These are phyloP conservation scores for Ogataea kodamae DNA, from an alignment of 805 yeast species.

Conservation along the genomic window DNA sequence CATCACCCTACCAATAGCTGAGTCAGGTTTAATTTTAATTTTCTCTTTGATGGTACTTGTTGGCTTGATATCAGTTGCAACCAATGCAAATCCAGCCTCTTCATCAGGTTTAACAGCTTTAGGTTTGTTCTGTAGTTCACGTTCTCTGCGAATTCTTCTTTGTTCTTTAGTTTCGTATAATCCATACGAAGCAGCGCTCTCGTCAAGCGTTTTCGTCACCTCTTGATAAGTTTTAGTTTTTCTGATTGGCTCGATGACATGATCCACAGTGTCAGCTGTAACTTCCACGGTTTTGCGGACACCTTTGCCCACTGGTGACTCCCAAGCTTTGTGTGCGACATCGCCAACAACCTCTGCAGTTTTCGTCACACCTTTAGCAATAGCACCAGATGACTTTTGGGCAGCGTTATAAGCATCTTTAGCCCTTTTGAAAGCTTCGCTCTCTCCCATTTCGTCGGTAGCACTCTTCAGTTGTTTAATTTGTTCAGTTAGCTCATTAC, in stretches of 20 bases:
- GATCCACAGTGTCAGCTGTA: conserved; percentile 83
- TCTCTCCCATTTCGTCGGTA: conserved; percentile 89
- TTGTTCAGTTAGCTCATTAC: conserved; percentile 83
- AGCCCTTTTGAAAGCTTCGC: conserved; percentile 89
- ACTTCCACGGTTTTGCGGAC: conserved; percentile 82
- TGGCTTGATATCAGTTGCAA: conserved; percentile 76
- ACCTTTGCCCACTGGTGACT: conserved; percentile 83
- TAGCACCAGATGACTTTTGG: conserved; percentile 58
- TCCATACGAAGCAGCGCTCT: conserved; percentile 90
- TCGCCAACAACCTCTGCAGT: conserved; percentile 94
- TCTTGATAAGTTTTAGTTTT: conserved; percentile 87
- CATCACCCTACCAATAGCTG: conserved; percentile 64
- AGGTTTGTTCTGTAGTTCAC: conserved; percentile 51
- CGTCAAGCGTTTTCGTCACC: conserved; percentile 83
- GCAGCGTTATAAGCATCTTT: conserved; percentile 89
- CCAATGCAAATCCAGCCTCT: conserved; percentile 77
- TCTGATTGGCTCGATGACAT: conserved; percentile 88
- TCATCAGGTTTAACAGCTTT: conserved; percentile 73
- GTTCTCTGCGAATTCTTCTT: conserved; percentile 69
- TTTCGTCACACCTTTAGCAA: conserved; percentile 71
- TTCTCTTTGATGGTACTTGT: conserved; percentile 51
- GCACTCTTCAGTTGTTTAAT: conserved; percentile 95
- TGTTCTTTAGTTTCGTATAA: conserved; percentile 84
- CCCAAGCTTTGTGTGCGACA: conserved; percentile 93
- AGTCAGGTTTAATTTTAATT: conserved; percentile 59